phyloP scores from a whole-genome alignment of 352 stramenopile species.

The Aphanomyces astaci region DNA sequence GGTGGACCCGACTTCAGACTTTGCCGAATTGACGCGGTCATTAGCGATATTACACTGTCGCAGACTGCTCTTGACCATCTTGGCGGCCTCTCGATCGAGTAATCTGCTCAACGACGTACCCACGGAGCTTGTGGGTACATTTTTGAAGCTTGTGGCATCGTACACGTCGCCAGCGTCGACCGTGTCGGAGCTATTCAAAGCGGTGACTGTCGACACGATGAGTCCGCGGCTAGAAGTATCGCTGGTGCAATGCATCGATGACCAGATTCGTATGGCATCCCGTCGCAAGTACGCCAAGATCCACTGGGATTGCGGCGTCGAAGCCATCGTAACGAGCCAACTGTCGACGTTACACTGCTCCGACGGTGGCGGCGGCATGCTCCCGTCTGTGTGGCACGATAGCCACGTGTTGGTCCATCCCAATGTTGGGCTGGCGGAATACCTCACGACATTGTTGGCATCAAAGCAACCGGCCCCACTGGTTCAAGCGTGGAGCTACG shows the following conservation, averaged over 20 bases:
- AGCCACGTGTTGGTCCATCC: slow-evolving; percentile 72
- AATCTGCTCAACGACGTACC: slow-evolving; percentile 19
- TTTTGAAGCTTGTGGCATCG: slow-evolving; percentile 69
- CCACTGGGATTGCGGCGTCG: slow-evolving; percentile 72
- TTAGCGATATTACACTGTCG: slow-evolving; percentile 77
- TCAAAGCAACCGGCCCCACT: slow-evolving; percentile 48
- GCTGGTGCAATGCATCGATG: background rate
- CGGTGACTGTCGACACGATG: background rate
- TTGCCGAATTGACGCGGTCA: slow-evolving; percentile 40
- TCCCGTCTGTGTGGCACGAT: slow-evolving; percentile 55
- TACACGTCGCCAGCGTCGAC: background rate
- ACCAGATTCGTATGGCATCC: background rate
- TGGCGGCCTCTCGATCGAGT: slow-evolving; percentile 70
- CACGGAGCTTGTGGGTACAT: slow-evolving; percentile 55
- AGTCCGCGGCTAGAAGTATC: background rate
- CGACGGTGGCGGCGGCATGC: too few relatives aligned
- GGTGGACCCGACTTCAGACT: background rate
- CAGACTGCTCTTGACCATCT: slow-evolving; percentile 58
- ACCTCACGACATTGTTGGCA: slow-evolving; percentile 70
- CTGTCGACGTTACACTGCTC: slow-evolving; percentile 32
- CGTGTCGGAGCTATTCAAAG: background rate
- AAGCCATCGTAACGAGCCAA: slow-evolving; percentile 54
- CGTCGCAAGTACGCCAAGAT: slow-evolving; percentile 67
- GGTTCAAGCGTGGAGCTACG: slow-evolving; percentile 70
- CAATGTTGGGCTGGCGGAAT: slow-evolving; percentile 81